phyloP scores from a whole-genome alignment of 768 basidiomycete genomes.

The Crucibulum laeve region DNA sequence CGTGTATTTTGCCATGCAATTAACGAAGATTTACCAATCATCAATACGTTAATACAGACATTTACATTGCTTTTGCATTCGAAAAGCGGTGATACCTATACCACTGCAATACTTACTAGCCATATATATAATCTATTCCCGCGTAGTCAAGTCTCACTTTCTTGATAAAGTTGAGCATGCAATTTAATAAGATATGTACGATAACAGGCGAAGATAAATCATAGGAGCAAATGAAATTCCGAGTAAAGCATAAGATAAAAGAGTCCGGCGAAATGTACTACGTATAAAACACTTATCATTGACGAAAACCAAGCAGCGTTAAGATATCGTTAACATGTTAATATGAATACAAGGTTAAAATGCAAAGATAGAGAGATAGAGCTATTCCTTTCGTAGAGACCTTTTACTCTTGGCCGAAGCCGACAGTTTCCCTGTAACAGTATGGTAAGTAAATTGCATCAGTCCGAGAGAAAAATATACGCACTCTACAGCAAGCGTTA shows the following conservation, averaged over 20 bases:
- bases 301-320: no score
- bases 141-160: no score
- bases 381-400: neutral
- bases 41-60: conserved; percentile 45
- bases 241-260: no score
- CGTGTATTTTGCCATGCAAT: conserved; percentile 26
- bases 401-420: conserved; percentile 91
- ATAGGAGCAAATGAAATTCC: no score
- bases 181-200: no score
- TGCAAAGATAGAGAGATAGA: no score
- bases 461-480: conserved; percentile 28
- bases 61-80: conserved; percentile 92
- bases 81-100: conserved; percentile 50
- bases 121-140: neutral
- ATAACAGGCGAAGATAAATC: no score
- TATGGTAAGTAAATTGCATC: conserved; percentile 5
- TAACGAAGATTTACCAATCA: conserved; percentile 5
- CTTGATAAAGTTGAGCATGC: no score
- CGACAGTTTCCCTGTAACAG: conserved; percentile 75
- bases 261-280: no score
- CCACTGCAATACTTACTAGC: neutral
- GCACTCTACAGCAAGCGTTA: conserved; percentile 91
- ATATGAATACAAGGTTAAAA: no score
- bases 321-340: no score
- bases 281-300: no score